phyloP scores from a whole-genome alignment of 164 flowering plant genomes.

The Cinnamomum chago region DNA sequence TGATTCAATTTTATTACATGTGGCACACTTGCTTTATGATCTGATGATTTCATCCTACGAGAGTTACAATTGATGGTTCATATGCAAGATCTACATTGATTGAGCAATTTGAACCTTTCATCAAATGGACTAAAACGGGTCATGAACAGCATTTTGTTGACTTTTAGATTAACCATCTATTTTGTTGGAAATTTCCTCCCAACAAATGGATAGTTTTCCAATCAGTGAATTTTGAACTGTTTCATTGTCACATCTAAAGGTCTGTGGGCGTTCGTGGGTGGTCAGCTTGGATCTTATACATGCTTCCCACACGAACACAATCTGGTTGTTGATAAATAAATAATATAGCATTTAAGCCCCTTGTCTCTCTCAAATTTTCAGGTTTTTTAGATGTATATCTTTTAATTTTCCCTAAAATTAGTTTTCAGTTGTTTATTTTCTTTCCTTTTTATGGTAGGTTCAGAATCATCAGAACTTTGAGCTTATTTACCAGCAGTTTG shows the following conservation, averaged over 20 bases:
- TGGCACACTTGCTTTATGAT: background rate
- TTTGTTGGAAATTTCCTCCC: background rate
- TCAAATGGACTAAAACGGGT: background rate
- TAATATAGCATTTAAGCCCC: background rate
- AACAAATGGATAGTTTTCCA: background rate
- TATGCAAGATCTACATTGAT: background rate
- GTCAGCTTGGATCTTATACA: background rate
- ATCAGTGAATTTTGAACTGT: background rate
- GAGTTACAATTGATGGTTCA: background rate
- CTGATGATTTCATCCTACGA: background rate
- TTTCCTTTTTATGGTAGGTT: slow-evolving; percentile 23
- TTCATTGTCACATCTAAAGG: too few relatives aligned
- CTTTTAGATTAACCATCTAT: background rate
- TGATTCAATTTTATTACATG: background rate
- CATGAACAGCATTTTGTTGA: background rate
- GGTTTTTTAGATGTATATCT: too few relatives aligned
- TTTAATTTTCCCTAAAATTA: background rate
- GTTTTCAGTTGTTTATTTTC: background rate
- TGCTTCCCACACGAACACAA: background rate
- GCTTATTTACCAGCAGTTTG: slow-evolving; percentile 66
- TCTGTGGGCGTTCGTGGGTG: background rate
- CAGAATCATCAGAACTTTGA: slow-evolving; percentile 16
- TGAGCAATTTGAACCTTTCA: background rate
- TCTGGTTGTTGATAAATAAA: background rate
- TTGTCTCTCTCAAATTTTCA: background rate